Percentiles rank a stretch among this genome's conserved stretches.
Evolutionary conservation across 306 rosid genomes (phyloP).

Genomic region (Pueraria montana): DNA sequence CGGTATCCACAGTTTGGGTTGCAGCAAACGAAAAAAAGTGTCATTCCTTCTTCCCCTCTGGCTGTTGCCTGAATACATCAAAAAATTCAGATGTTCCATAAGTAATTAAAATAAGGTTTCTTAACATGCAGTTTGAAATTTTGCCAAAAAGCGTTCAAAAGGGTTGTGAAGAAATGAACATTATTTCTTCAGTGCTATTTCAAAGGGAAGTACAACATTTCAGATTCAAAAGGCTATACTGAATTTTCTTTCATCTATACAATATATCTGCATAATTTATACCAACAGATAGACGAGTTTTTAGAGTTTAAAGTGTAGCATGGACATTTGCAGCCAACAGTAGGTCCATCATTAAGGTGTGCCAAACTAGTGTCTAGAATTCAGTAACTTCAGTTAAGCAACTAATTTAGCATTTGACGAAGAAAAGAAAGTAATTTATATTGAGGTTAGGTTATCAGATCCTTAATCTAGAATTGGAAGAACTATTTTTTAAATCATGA

Average conservation of each 20-base stretch:
- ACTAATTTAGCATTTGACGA: slow-evolving; percentile 14
- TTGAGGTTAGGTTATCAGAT: neutral
- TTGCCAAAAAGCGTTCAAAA: slow-evolving; percentile 11
- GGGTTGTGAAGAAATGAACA: neutral
- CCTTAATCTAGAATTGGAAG: neutral
- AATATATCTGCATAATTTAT: slow-evolving; percentile 2
- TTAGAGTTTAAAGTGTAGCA: neutral
- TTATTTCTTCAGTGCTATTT: slow-evolving; percentile 1
- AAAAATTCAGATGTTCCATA: neutral
- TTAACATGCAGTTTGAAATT: neutral
- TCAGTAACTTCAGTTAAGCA: slow-evolving; percentile 26
- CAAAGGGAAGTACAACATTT: neutral
- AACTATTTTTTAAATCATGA: neutral
- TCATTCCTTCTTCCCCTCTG: slow-evolving; percentile 60
- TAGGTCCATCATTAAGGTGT: slow-evolving; percentile 9
- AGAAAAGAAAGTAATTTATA: neutral
- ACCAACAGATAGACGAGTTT: slow-evolving; percentile 1
- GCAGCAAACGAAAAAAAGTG: slow-evolving; percentile 58
- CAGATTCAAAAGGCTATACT: slow-evolving; percentile 26
- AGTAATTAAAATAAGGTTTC: slow-evolving; percentile 37
- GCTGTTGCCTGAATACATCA: slow-evolving; percentile 55
- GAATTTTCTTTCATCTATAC: slow-evolving; percentile 15
- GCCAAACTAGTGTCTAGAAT: slow-evolving; percentile 2
- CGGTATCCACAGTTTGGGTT: slow-evolving; percentile 56
- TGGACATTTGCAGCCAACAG: slow-evolving; percentile 14